phyloP scores from a whole-genome alignment of 2,329 filamentous ascomycete genomes.

The Phaeosphaeria sp. region DNA sequence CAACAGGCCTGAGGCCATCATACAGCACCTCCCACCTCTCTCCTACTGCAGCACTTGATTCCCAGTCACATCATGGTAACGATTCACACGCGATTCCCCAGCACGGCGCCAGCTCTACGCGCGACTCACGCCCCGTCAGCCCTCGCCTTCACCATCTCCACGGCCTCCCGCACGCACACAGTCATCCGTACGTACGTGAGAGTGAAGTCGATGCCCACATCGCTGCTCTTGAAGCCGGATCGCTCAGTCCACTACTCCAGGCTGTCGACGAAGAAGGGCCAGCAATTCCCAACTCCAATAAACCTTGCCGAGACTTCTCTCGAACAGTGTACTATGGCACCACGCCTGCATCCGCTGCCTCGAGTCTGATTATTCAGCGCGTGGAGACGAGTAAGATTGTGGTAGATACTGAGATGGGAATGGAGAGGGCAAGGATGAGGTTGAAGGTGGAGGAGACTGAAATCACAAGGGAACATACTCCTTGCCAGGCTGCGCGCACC shows the following conservation, averaged over 20 bases:
- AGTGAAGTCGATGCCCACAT: conserved; percentile 25
- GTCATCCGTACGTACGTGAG: conserved; percentile 30
- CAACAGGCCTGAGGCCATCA: neutral
- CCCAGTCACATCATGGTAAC: too few species aligned
- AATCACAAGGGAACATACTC: neutral
- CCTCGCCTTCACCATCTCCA: conserved; percentile 26
- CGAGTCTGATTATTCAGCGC: neutral
- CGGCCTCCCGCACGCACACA: conserved; percentile 19
- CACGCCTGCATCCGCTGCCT: neutral
- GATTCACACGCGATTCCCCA: neutral
- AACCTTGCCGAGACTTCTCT: conserved; percentile 10
- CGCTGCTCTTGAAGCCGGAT: conserved; percentile 17
- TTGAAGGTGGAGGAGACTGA: neutral
- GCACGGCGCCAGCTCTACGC: neutral
- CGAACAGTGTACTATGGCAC: conserved; percentile 15
- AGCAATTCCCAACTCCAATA: neutral
- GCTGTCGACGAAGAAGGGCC: conserved; percentile 2
- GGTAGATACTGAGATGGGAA: neutral
- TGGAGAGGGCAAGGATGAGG: neutral
- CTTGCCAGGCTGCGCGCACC: too few species aligned
- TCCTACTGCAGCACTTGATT: too few species aligned
- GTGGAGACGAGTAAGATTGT: neutral
- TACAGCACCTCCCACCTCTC: neutral
- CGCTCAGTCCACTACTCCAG: conserved; percentile 15
- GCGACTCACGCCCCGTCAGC: conserved; percentile 20